Evolutionary conservation across 2,329 filamentous ascomycete genomes (phyloP).

Genomic region (Alternaria ventricosa): DNA sequence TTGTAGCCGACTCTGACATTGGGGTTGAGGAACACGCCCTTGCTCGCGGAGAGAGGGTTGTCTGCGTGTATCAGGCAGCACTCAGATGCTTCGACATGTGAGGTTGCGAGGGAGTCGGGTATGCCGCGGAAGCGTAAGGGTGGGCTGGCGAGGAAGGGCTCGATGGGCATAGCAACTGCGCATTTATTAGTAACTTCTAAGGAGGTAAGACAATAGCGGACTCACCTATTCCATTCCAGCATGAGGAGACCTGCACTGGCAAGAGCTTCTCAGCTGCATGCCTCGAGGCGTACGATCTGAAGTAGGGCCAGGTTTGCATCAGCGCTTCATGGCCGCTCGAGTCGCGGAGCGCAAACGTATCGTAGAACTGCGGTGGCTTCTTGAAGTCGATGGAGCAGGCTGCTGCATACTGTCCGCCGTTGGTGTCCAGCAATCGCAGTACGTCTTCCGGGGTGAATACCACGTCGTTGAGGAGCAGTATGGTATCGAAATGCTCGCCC

Average conservation of each 20-base stretch:
- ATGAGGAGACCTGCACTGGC: slow-evolving; percentile 67
- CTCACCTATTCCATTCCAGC: slow-evolving; percentile 69
- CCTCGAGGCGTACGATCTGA: slow-evolving; percentile 59
- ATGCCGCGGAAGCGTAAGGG: slow-evolving; percentile 69
- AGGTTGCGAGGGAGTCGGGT: slow-evolving; percentile 63
- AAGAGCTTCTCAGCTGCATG: slow-evolving; percentile 56
- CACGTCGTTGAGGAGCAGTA: slow-evolving; percentile 70
- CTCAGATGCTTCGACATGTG: slow-evolving; percentile 77
- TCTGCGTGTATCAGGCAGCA: slow-evolving; percentile 80
- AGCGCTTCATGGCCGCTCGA: slow-evolving; percentile 58
- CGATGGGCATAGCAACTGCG: slow-evolving; percentile 42
- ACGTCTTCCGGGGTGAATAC: slow-evolving; percentile 66
- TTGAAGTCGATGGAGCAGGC: slow-evolving; percentile 68
- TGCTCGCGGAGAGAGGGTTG: slow-evolving; percentile 61
- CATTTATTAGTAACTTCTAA: neutral
- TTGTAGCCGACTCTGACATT: slow-evolving; percentile 72
- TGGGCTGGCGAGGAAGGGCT: slow-evolving; percentile 30
- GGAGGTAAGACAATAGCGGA: neutral
- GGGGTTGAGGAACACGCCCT: slow-evolving; percentile 73
- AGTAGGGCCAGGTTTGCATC: slow-evolving; percentile 67
- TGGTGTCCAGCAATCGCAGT: slow-evolving; percentile 62
- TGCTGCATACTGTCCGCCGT: slow-evolving; percentile 65
- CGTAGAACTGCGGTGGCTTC: slow-evolving; percentile 63
- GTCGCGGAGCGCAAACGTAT: slow-evolving; percentile 68
- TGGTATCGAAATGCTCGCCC: slow-evolving; percentile 62